phyloP scores from a whole-genome alignment of 345 rosid species.

The Lepidium didymum region DNA sequence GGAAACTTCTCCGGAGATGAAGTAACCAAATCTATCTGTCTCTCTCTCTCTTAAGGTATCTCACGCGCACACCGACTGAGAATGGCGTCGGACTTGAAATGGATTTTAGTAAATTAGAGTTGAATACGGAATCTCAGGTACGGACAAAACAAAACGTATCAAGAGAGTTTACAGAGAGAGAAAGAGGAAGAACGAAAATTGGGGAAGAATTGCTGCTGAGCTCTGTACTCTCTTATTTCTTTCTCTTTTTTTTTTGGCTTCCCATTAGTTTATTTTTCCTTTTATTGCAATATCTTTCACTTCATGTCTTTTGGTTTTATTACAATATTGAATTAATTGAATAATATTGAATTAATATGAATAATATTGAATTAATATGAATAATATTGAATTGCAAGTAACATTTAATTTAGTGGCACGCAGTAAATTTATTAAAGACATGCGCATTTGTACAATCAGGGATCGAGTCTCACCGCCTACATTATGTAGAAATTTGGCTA shows the following conservation, averaged over 20 bases:
- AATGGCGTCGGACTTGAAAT: constrained; percentile 11
- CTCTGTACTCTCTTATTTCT: background rate
- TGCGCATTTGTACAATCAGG: too few relatives aligned
- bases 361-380: too few relatives aligned
- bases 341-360: background rate
- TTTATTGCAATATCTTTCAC: background rate
- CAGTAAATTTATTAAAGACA: too few relatives aligned
- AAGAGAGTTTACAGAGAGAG: constrained; percentile 9
- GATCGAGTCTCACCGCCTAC: too few relatives aligned
- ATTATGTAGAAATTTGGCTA: too few relatives aligned
- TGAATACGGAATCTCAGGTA: constrained; percentile 11
- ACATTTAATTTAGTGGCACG: too few relatives aligned
- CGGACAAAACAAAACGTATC: constrained; percentile 17
- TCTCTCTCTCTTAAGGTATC: background rate
- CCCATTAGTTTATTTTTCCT: background rate
- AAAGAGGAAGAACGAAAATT: background rate
- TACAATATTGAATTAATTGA: background rate
- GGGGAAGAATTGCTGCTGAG: background rate
- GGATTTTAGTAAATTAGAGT: background rate
- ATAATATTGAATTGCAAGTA: too few relatives aligned
- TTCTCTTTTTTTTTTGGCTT: background rate
- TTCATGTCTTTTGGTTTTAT: background rate
- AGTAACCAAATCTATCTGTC: constrained; percentile 5
- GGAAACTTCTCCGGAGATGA: constrained; percentile 21
- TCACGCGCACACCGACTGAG: constrained; percentile 19